Evolutionary conservation across 768 basidiomycete genomes (phyloP).

Genomic region (Trametes coccinea): DNA sequence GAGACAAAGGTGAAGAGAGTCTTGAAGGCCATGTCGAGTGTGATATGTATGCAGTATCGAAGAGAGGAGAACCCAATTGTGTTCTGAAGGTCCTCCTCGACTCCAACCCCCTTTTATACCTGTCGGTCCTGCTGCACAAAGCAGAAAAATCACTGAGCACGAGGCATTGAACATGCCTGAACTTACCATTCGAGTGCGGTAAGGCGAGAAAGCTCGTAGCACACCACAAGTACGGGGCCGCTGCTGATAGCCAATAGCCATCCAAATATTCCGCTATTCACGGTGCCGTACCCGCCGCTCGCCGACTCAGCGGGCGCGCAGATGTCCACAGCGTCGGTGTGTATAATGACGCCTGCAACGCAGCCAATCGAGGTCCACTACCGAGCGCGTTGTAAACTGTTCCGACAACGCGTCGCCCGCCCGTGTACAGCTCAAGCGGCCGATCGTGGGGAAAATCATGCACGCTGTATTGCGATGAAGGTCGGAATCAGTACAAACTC

Average conservation of each 20-base stretch:
- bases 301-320: background rate
- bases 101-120: constrained; percentile 1
- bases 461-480: background rate
- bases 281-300: background rate
- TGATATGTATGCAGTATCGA: background rate
- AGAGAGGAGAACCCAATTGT: background rate
- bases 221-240: background rate
- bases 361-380: background rate
- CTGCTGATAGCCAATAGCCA: background rate
- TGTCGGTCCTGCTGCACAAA: background rate
- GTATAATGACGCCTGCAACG: background rate
- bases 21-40: constrained; percentile 25
- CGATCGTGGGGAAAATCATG: background rate
- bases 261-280: too few relatives aligned
- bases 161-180: background rate
- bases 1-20: constrained; percentile 17
- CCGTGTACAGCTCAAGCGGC: background rate
- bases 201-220: background rate
- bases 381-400: background rate
- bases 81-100: background rate
- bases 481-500: background rate
- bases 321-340: background rate
- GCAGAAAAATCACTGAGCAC: background rate
- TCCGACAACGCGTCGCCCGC: background rate
- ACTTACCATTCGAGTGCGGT: background rate